These are phyloP conservation scores for Flaveria brownii DNA, from an alignment of 129 eudicot genomes.

Conservation along the genomic window DNA sequence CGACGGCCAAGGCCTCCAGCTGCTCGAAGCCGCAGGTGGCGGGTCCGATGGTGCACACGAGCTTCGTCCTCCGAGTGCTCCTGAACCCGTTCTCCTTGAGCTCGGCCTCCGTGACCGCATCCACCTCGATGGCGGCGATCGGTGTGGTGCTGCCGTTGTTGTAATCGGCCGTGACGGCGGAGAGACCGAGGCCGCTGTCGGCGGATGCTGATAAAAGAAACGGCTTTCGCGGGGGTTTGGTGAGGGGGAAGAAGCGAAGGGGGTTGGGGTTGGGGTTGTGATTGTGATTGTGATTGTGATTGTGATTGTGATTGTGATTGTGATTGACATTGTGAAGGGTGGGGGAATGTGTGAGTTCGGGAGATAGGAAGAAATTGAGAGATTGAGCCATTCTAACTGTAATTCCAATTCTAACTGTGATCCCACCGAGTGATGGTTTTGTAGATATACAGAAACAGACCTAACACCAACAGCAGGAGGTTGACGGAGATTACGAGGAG, in stretches of 20 bases:
- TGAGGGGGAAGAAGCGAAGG: slow-evolving; percentile 21
- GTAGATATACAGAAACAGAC: too few relatives aligned
- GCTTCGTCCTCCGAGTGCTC: slow-evolving; percentile 89
- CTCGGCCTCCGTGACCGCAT: slow-evolving; percentile 81
- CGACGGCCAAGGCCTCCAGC: slow-evolving; percentile 84
- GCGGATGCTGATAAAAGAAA: slow-evolving; percentile 30
- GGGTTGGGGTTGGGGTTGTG: too few relatives aligned
- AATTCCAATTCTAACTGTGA: not conserved
- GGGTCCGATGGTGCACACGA: slow-evolving; percentile 85
- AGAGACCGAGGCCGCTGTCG: slow-evolving; percentile 30
- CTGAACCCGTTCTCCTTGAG: slow-evolving; percentile 92
- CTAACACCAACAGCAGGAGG: too few relatives aligned
- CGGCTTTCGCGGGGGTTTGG: slow-evolving; percentile 15
- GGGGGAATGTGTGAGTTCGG: slow-evolving; percentile 39
- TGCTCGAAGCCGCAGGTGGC: slow-evolving; percentile 67
- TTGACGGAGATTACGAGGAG: too few relatives aligned
- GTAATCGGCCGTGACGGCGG: slow-evolving; percentile 14
- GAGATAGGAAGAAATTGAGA: slow-evolving; percentile 49
- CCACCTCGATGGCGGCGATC: slow-evolving; percentile 56
- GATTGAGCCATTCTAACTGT: slow-evolving; percentile 58
- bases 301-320: too few relatives aligned
- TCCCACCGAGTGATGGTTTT: too few relatives aligned
- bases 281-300: too few relatives aligned
- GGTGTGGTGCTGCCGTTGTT: slow-evolving; percentile 23
- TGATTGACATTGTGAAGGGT: not conserved